Conservation (phyloP, 495 filamentous ascomycete species). For the Copromyces sp. region DNA sequence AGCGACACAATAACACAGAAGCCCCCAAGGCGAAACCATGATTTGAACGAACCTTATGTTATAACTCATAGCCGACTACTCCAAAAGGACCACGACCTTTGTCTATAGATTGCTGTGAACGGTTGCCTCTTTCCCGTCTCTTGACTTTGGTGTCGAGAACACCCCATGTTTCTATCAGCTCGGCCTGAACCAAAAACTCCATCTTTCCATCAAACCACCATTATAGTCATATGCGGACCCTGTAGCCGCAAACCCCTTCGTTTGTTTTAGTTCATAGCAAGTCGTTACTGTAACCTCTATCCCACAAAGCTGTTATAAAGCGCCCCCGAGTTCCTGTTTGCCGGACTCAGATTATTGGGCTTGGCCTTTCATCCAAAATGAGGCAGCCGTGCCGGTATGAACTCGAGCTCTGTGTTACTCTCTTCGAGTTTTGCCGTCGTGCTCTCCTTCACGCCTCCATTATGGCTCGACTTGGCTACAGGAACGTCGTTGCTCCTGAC, state of each 20-base stretch:
- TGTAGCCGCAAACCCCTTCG: neutral
- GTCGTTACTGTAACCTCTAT: neutral
- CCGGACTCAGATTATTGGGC: neutral
- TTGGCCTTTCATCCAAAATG: constrained; percentile 15
- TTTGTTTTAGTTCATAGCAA: neutral
- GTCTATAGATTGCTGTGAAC: neutral
- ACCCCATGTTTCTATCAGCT: neutral
- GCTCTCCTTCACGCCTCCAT: neutral
- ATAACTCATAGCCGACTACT: neutral
- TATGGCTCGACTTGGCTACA: neutral
- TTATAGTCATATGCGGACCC: neutral
- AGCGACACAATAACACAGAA: neutral
- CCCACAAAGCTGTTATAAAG: neutral
- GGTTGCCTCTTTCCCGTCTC: neutral
- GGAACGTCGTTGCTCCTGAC: neutral
- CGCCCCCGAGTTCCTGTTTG: neutral
- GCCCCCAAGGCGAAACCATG: neutral
- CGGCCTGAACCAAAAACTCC: neutral
- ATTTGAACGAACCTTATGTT: neutral
- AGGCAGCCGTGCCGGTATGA: constrained; percentile 26
- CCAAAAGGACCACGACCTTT: neutral
- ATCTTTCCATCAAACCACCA: neutral
- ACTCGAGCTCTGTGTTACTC: neutral
- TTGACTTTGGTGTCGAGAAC: neutral
- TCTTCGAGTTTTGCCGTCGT: neutral